Evolutionary conservation across 2,329 filamentous ascomycete species (phyloP), one percentile per base, ranked within the genome.

Genomic region (Talaromyces sp.): DNA sequence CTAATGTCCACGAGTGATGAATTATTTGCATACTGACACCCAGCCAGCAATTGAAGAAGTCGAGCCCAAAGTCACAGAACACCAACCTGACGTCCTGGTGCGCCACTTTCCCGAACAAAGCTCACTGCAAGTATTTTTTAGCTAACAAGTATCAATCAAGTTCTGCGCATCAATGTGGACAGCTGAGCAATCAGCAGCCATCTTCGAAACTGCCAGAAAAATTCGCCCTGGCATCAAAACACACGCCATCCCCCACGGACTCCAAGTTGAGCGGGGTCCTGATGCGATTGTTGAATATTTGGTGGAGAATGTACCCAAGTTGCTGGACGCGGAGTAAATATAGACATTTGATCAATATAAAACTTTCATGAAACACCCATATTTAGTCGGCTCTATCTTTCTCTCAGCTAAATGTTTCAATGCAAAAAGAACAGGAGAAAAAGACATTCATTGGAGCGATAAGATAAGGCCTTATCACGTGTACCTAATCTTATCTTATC

Each of bases 101-200:
- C 24, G 43, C 24, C n/a, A 5, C 1, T 16, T 19, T n/a, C 13
- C 16, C 16, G 2, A 31, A 24, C 35, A n/a, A 16, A 39, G 22
- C 2, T 3, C 2, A 43, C 31, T 8, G 37, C 33, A 41, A 19
- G 3, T 11, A 3, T 1, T 58, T 16, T 3, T 16, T 37, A 22
- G 16, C 41, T 57, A 39, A 54, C 27, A 37, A 27, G 4, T 52
- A 1, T 11, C 9, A 52, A 41, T 43, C 35, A 41, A 88, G 84
- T 88, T 87, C 77, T 86, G 83, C 60, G 87, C 87, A 2, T 88
- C 83, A 3, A 85, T 85, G 83, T 85, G 84, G 83, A 80, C 81
- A 37, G 73, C 72, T 2, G 76, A 79, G 48, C 69, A 81, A 70
- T 75, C 77, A 14, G 68, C 70, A 10, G 68, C 73, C 45, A 79